Evolutionary conservation across 169 alveolate genomes (phyloP).

Genomic region (Sarcocystis neurona): DNA sequence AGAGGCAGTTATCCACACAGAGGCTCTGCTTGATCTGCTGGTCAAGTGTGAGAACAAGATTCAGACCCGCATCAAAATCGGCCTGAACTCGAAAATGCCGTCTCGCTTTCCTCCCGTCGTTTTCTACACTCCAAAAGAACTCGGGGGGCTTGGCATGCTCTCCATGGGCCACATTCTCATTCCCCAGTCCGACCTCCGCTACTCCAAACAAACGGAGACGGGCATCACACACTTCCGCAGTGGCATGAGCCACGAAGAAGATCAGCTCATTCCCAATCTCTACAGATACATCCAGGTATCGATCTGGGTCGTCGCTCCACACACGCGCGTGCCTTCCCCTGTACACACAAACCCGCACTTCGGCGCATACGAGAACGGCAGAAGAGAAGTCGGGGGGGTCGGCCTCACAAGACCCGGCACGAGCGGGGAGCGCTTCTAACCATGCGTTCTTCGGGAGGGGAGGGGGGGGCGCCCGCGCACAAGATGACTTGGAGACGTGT

Average conservation of each 20-base stretch:
- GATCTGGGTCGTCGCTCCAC: neutral
- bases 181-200: conserved; percentile 99
- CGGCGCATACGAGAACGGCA: neutral
- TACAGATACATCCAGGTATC: conserved; percentile 88
- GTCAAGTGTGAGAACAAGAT: conserved; percentile 90
- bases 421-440: too few relatives aligned
- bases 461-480: too few relatives aligned
- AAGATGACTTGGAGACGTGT: too few relatives aligned
- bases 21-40: conserved; percentile 94
- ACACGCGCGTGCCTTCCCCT: too few relatives aligned
- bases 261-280: conserved; percentile 98
- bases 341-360: too few relatives aligned
- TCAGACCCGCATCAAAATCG: conserved; percentile 99
- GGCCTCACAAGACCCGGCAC: too few relatives aligned
- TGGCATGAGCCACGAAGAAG: conserved; percentile 99
- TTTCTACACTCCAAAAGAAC: conserved; percentile 96
- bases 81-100: conserved; percentile 99
- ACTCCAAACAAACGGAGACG: conserved; percentile 95
- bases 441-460: too few relatives aligned
- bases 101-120: conserved; percentile 99
- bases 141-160: conserved; percentile 99
- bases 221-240: conserved; percentile 99
- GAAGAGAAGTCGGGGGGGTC: neutral
- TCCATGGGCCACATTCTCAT: conserved; percentile 99
- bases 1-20: conserved; percentile 99